Evolutionary conservation across 139 green algal genomes (phyloP).

Genomic region (Haematococcus lacustris): DNA sequence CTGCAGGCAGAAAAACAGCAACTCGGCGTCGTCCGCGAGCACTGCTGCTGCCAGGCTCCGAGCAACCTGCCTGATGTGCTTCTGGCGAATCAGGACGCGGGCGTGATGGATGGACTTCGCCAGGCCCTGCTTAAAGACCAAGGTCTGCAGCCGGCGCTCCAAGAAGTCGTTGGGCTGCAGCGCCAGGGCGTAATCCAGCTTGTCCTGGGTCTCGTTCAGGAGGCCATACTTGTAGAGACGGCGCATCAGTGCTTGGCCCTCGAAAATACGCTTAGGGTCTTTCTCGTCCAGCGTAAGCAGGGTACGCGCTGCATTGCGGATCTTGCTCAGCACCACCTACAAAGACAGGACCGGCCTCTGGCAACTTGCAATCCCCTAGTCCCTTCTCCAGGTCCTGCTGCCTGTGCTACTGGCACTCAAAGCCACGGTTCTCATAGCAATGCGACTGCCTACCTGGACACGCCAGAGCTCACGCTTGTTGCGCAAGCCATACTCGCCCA

Average conservation of each 20-base stretch:
- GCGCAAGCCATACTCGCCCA: conserved; percentile 97
- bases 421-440: too few relatives aligned
- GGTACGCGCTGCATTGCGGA: conserved; percentile 86
- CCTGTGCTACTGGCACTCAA: too few relatives aligned
- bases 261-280: conserved; percentile 92
- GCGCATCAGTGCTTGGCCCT: conserved; percentile 89
- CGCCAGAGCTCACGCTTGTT: conserved; percentile 99
- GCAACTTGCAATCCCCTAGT: too few relatives aligned
- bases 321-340: conserved; percentile 80
- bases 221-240: conserved; percentile 97
- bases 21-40: neutral
- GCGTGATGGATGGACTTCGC: conserved; percentile 99
- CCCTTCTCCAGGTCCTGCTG: too few relatives aligned
- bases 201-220: conserved; percentile 91
- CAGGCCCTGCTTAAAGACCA: conserved; percentile 99
- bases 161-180: conserved; percentile 86
- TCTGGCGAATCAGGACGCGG: conserved; percentile 95
- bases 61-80: conserved; percentile 91
- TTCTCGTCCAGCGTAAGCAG: conserved; percentile 97
- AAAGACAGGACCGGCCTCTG: too few relatives aligned
- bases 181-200: conserved; percentile 99
- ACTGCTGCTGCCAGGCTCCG: neutral
- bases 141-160: conserved; percentile 88
- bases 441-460: conserved; percentile 81
- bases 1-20: conserved; percentile 36